Percentiles rank a stretch among this genome's conserved stretches.
These are phyloP conservation scores for Naematelia aurantialba DNA, from an alignment of 768 basidiomycete species.

Conservation along the genomic window DNA sequence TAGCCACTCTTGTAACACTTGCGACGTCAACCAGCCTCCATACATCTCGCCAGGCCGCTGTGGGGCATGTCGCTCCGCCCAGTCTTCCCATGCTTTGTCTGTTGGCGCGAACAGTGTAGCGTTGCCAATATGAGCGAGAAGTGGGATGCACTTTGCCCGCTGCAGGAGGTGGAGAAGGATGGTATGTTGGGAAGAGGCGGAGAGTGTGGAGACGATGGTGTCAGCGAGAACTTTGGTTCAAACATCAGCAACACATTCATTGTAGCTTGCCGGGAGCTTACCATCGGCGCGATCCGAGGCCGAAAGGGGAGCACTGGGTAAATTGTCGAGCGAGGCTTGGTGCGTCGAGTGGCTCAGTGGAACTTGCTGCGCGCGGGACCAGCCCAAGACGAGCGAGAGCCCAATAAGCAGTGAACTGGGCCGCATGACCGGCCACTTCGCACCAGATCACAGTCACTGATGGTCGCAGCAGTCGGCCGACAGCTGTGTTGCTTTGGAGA, in stretches of 20 bases:
- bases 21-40: slow-evolving; percentile 24
- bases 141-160: slow-evolving; percentile 80
- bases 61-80: slow-evolving; percentile 33
- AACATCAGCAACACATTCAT: too few species aligned
- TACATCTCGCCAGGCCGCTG: neutral
- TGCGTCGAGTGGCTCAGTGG: neutral
- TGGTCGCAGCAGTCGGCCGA: too few species aligned
- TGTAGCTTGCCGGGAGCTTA: too few species aligned
- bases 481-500: neutral
- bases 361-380: neutral
- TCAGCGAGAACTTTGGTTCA: slow-evolving; percentile 14
- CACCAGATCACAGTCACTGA: too few species aligned
- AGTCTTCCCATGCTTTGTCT: slow-evolving; percentile 65
- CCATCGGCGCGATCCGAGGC: too few species aligned
- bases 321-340: too few species aligned
- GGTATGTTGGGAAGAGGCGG: slow-evolving; percentile 69
- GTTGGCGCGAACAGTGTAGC: slow-evolving; percentile 92
- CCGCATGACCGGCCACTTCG: neutral
- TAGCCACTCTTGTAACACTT: slow-evolving; percentile 47
- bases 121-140: slow-evolving; percentile 76
- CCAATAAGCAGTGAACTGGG: neutral
- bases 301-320: too few species aligned
- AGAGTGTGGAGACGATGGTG: slow-evolving; percentile 70
- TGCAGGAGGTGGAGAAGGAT: slow-evolving; percentile 74
- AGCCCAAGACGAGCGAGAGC: neutral